Conservation (phyloP, 805 yeast genomes). For the Hanseniaspora meyeri region DNA sequence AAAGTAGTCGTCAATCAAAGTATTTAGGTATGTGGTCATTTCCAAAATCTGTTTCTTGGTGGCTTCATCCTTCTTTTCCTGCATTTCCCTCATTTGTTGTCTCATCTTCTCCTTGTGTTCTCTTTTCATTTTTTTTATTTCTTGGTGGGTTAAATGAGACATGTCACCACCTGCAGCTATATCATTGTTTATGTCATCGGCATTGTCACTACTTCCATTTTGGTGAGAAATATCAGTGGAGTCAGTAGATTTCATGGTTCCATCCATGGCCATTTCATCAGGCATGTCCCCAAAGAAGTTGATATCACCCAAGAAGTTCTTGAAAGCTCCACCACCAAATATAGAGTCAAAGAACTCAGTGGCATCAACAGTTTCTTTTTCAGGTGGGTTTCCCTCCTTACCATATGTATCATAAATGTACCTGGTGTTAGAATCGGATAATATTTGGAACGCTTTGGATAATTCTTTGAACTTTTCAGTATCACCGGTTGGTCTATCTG, state of each 20-base stretch:
- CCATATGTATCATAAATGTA: slow-evolving; percentile 75
- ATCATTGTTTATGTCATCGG: slow-evolving; percentile 3
- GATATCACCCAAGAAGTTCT: slow-evolving; percentile 69
- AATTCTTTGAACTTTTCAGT: slow-evolving; percentile 62
- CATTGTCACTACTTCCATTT: slow-evolving; percentile 15
- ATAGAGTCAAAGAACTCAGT: slow-evolving; percentile 70
- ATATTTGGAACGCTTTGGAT: slow-evolving; percentile 60
- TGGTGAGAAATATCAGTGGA: slow-evolving; percentile 20
- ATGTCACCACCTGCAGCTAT: slow-evolving; percentile 16
- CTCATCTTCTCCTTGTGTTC: slow-evolving; percentile 31
- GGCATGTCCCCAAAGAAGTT: slow-evolving; percentile 52
- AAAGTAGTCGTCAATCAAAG: slow-evolving; percentile 35
- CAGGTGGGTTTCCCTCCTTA: slow-evolving; percentile 58
- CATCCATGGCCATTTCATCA: slow-evolving; percentile 42
- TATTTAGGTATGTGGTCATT: slow-evolving; percentile 37
- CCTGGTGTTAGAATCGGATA: slow-evolving; percentile 61
- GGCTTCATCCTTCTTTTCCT: slow-evolving; percentile 42
- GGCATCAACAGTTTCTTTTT: slow-evolving; percentile 71
- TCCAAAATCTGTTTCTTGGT: slow-evolving; percentile 39
- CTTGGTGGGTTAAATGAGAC: slow-evolving; percentile 21
- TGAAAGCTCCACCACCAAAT: slow-evolving; percentile 73
- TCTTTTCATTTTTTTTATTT: slow-evolving; percentile 26
- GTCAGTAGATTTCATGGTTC: slow-evolving; percentile 17
- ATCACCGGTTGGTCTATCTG: slow-evolving; percentile 89
- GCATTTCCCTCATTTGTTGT: slow-evolving; percentile 40